A percentile compares a stretch with the other conserved stretches of the same genome.
phyloP scores from a whole-genome alignment of 2,329 filamentous ascomycete species.

The Gyromitra esculenta region DNA sequence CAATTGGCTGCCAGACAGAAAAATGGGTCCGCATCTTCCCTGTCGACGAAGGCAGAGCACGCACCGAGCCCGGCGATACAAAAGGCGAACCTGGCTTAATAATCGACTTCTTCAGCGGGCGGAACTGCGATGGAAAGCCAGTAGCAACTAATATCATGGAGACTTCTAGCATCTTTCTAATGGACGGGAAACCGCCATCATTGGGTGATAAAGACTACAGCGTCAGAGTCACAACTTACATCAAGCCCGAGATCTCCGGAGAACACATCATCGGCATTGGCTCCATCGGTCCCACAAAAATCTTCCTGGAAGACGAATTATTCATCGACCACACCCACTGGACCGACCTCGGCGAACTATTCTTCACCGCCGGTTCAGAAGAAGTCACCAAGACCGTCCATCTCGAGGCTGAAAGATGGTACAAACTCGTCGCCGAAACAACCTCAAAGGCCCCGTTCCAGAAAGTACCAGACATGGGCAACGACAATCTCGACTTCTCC shows the following conservation, averaged over 20 bases:
- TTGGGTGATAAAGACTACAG: conserved; percentile 60
- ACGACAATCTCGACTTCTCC: conserved; percentile 42
- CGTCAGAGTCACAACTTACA: conserved; percentile 56
- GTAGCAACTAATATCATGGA: conserved; percentile 53
- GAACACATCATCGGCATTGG: conserved; percentile 58
- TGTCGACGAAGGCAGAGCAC: conserved; percentile 68
- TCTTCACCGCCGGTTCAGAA: conserved; percentile 57
- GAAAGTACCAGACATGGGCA: conserved; percentile 31
- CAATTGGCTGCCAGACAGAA: conserved; percentile 56
- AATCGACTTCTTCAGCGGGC: conserved; percentile 56
- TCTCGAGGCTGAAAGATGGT: conserved; percentile 55
- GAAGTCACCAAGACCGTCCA: conserved; percentile 55
- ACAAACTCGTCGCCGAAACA: conserved; percentile 64
- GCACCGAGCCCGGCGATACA: conserved; percentile 55
- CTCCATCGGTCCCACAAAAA: conserved; percentile 57
- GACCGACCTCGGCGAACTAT: conserved; percentile 58
- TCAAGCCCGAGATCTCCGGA: conserved; percentile 56
- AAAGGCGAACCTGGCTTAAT: conserved; percentile 55
- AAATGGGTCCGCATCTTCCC: conserved; percentile 57
- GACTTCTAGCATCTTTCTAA: conserved; percentile 63
- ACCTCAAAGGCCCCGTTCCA: conserved; percentile 34
- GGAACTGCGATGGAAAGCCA: conserved; percentile 48
- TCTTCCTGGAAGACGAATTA: conserved; percentile 55
- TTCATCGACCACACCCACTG: conserved; percentile 56
- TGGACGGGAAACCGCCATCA: conserved; percentile 65